Base-by-base conservation (phyloP, 345 rosid genomes). In the Crucihimalaya himalaica region DNA sequence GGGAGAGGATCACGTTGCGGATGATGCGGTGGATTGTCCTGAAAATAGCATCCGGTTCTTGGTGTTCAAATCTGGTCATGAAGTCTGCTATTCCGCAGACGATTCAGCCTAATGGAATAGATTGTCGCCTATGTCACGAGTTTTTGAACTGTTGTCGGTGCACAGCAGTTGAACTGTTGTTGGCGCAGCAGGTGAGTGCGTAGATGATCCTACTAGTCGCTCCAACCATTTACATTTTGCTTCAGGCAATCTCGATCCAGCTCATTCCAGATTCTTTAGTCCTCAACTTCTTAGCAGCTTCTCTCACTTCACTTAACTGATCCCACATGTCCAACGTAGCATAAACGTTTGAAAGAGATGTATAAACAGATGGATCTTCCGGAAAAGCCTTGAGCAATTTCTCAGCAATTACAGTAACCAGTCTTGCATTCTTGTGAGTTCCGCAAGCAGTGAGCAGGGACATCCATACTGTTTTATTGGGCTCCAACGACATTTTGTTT, bases 311-410 rank as follows among this genome's bases (percentile, higher is more conserved):
- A 73, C 81, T 79, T 60, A 84, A 80, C 70, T 63, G 75, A 76
- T 83, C 88, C 96, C 96, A 90, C 89, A 82, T 70, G 21, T 84
- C 88, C 68, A 90, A 31, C 13, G 78, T 68, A 18, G 87, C 96
- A 75, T 84, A 88, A 65, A 81, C 83, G 75, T 90, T 90, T 15
- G 96, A 86, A 55, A 90, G 71, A 85, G 77, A 84, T 63, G 87
- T 86, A 81, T 88, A 78, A 47, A 84, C 58, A 1, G 93, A 84
- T 47, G 82, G 86, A 65, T 90, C 96, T 51, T 81, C 76, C 0
- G 87, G 78, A 48, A 52, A 77, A 5, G 66, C 43, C 35, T 67
- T 81, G 45, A 84, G 83, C 43, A 90, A 81, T 29, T 65, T 61
- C 64, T 83, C 72, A 7, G 85, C 87, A 53, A 85, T 70, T 42